phyloP scores from a whole-genome alignment of 192 early-diverging fungal species.

The Podila clonocystis region DNA sequence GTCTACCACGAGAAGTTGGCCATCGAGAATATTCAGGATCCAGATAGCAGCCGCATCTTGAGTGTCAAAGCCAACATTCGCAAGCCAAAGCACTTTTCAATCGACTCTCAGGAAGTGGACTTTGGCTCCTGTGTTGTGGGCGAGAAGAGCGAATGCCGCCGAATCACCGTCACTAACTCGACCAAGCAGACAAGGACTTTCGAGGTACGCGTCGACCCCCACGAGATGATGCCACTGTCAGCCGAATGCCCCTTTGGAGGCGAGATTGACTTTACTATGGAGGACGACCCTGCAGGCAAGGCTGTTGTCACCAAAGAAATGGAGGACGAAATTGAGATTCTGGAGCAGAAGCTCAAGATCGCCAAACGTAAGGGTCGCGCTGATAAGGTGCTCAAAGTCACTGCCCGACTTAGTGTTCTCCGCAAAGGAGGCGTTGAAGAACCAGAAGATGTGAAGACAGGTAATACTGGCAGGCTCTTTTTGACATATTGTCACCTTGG shows the following conservation, averaged over 20 bases:
- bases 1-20: conserved; percentile 85
- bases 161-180: conserved; percentile 84
- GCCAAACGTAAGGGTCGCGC: conserved; percentile 86
- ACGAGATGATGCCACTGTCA: conserved; percentile 62
- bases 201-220: conserved; percentile 78
- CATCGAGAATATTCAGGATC: conserved; percentile 92
- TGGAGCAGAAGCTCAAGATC: conserved; percentile 99
- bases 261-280: conserved; percentile 72
- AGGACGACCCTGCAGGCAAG: conserved; percentile 65
- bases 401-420: conserved; percentile 79
- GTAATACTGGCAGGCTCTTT: not conserved
- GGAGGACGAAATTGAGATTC: conserved; percentile 94
- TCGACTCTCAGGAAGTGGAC: conserved; percentile 75
- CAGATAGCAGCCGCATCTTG: conserved; percentile 78
- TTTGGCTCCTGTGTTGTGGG: conserved; percentile 79
- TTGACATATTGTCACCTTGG: no score
- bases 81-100: conserved; percentile 87
- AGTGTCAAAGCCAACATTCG: conserved; percentile 91
- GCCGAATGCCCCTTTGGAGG: conserved; percentile 58
- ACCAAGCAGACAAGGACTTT: conserved; percentile 82
- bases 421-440: conserved; percentile 53
- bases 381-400: conserved; percentile 89
- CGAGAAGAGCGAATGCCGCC: conserved; percentile 61
- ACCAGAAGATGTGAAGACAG: conserved; percentile 4
- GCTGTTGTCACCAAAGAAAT: conserved; percentile 70